phyloP scores from a whole-genome alignment of 2,329 filamentous ascomycete species.

The Akanthomyces uredinophilus region DNA sequence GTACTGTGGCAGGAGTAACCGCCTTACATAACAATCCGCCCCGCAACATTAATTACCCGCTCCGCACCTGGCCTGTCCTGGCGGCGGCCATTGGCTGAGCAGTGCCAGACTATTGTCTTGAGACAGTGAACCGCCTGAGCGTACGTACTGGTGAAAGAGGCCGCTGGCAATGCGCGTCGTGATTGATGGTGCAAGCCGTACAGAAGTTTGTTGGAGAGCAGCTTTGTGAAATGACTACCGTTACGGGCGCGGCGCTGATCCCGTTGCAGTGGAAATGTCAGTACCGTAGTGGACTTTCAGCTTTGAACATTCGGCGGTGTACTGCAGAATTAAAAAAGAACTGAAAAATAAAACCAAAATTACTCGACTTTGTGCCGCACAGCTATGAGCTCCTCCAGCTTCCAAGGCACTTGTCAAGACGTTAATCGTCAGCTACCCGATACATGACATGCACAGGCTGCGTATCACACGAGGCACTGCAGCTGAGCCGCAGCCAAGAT shows the following conservation, averaged over 20 bases:
- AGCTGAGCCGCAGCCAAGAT: not conserved
- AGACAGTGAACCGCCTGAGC: not conserved
- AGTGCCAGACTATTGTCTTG: not conserved
- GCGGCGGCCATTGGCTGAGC: conserved; percentile 1
- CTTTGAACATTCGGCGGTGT: not conserved
- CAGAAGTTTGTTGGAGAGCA: too few relatives aligned
- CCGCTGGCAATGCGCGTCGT: not conserved
- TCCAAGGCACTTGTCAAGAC: not conserved
- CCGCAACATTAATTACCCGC: conserved; percentile 17
- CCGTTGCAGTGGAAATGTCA: not conserved
- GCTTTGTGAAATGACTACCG: not conserved
- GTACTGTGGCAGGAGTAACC: conserved; percentile 25
- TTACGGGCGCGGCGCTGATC: not conserved
- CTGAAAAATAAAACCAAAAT: too few relatives aligned
- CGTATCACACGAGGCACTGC: not conserved
- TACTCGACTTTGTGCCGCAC: not conserved
- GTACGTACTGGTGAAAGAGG: not conserved
- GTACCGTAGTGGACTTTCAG: not conserved
- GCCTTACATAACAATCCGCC: conserved; percentile 27
- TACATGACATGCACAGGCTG: not conserved
- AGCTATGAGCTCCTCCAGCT: not conserved
- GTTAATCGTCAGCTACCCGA: not conserved
- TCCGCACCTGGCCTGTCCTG: conserved; percentile 4
- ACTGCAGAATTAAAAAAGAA: not conserved
- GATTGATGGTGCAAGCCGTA: not conserved